These are phyloP conservation scores for Moelleriella libera DNA, from an alignment of 2,329 filamentous ascomycete genomes.

Conservation along the genomic window DNA sequence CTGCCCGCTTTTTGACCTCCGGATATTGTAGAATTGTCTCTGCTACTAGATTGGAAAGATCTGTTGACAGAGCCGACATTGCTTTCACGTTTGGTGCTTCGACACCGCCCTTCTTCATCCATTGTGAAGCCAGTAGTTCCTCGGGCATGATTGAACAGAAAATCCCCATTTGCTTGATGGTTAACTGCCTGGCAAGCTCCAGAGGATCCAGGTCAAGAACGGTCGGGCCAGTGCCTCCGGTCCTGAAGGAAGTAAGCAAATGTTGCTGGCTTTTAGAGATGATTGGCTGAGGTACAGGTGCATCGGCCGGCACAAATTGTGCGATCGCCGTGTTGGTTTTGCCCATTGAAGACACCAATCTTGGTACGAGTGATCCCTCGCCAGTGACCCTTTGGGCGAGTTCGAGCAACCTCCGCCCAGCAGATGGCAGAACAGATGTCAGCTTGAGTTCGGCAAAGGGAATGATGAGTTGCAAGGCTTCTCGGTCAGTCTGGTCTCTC, in stretches of 20 bases:
- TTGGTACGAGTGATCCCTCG: constrained; percentile 64
- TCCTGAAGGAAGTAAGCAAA: constrained; percentile 59
- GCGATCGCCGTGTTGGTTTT: constrained; percentile 70
- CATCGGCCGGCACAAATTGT: constrained; percentile 56
- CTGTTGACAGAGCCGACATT: constrained; percentile 85
- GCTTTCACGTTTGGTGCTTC: constrained; percentile 81
- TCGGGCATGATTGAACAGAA: constrained; percentile 89
- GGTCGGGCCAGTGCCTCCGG: constrained; percentile 52
- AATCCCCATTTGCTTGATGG: constrained; percentile 77
- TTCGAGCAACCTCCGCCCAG: constrained; percentile 68
- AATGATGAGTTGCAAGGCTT: constrained; percentile 61
- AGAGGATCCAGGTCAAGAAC: constrained; percentile 85
- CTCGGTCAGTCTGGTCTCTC: constrained; percentile 66
- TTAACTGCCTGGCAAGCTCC: constrained; percentile 84
- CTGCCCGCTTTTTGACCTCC: constrained; percentile 86
- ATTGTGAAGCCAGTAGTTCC: constrained; percentile 81
- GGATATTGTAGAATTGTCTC: constrained; percentile 79
- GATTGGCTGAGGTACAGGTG: constrained; percentile 53
- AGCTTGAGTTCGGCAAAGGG: constrained; percentile 69
- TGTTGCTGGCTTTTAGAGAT: constrained; percentile 66
- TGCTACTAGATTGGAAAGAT: constrained; percentile 81
- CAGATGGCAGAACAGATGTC: constrained; percentile 52
- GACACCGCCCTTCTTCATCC: constrained; percentile 76
- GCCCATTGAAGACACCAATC: constrained; percentile 71
- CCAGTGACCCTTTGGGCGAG: constrained; percentile 65